Evolutionary conservation across 495 filamentous ascomycete genomes (phyloP).

Genomic region (Lasiosphaeriaceae sp.): DNA sequence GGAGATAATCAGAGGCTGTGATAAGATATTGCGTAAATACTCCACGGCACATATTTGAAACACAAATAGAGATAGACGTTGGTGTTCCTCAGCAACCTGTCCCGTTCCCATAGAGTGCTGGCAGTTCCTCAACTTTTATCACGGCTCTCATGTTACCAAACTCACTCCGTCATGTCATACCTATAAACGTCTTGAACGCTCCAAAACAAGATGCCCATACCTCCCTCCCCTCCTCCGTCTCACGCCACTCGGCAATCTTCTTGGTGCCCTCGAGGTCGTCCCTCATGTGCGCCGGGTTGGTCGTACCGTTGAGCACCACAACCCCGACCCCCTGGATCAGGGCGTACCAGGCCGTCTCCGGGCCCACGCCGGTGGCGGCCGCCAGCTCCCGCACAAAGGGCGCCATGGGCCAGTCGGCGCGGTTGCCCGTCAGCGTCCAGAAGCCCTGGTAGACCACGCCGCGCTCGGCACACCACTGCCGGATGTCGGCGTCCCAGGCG

Average conservation of each 20-base stretch:
- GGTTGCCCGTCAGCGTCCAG: slow-evolving; percentile 75
- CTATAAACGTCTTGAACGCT: slow-evolving; percentile 37
- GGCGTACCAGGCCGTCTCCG: slow-evolving; percentile 59
- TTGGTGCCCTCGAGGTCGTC: slow-evolving; percentile 57
- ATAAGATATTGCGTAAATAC: no score
- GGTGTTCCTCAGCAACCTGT: no score
- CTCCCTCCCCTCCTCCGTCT: slow-evolving; percentile 33
- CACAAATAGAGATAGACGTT: no score
- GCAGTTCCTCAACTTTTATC: no score
- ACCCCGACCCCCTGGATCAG: slow-evolving; percentile 61
- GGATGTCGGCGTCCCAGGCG: slow-evolving; percentile 56
- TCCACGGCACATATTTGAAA: no score
- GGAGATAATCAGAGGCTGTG: no score
- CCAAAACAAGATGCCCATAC: slow-evolving; percentile 32
- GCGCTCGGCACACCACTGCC: slow-evolving; percentile 57
- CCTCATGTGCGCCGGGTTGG: slow-evolving; percentile 57
- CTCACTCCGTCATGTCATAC: not conserved
- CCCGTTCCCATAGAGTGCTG: no score
- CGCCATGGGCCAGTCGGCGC: slow-evolving; percentile 48
- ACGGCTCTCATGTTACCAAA: no score
- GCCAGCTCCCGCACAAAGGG: slow-evolving; percentile 51
- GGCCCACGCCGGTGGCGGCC: slow-evolving; percentile 40
- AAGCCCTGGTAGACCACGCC: slow-evolving; percentile 69
- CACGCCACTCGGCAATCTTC: slow-evolving; percentile 45
- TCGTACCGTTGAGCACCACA: slow-evolving; percentile 68